Evolutionary conservation across 2,329 filamentous ascomycete species (phyloP), one percentile per base, ranked within the genome.

Genomic region (Paradendryphiella salina): DNA sequence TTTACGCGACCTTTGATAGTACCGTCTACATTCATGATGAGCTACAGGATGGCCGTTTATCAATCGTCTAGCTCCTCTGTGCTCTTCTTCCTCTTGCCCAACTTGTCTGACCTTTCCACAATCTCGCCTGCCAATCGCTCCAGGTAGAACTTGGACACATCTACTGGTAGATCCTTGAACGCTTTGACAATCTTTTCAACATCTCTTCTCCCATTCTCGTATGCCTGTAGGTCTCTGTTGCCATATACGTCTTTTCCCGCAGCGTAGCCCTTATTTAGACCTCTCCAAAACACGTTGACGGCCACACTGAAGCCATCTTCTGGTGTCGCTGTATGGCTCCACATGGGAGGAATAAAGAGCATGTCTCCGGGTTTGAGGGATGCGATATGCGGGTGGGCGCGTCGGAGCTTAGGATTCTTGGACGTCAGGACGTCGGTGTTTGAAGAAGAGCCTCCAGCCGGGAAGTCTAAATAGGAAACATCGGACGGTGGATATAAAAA

Each of bases 221-320:
- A 96, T 1, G 87, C 88, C 32, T 87, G 86, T 41, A 96, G 72
- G 71, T 96, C 92, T 32, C 90, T 80, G 67, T 96, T 96, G 1
- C 89, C 91, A 67, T 96, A 96, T 0, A 96, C 87, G 69, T 96
- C 91, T 58, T 85, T 82, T 1, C 91, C 90, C 1, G 80, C 71
- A 0, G 89, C 85, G 69, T 94, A 94, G 3, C 82, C 84, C 3
- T 70, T 76, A 3, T 84, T 76, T 8, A 94, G 76, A 54, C 85
- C 86, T 35, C 85, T 84, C 75, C 95, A 96, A 76, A 96, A 96
- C 21, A 93, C 82, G 68, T 96, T 96, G n/a, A 96, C 85, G 0
- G 89, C 89, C 6, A 96, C 79, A 60, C 89, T 91, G 52, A 84
- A 70, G 3, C 69, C 70, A 18, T 72, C 65, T 1, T 72, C 68